Base-by-base conservation (phyloP, 2,329 filamentous ascomycete species). In the Verticillium dahliae region DNA sequence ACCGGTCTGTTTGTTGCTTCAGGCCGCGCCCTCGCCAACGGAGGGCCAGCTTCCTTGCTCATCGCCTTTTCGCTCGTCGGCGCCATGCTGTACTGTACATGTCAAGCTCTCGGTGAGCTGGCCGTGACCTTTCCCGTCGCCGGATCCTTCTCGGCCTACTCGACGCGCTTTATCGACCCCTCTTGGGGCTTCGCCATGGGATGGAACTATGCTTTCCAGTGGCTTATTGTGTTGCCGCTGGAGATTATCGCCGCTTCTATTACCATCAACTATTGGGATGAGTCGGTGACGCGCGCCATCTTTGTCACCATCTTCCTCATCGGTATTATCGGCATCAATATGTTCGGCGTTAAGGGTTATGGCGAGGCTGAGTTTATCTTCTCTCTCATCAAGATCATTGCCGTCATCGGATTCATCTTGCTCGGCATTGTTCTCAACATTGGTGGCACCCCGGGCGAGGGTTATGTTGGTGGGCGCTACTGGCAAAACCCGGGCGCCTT, bases 131-230 rank as follows among this genome's bases (percentile, higher is more conserved):
- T 94, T 68, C 94, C 94, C 3, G 90, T 97, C 31, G 90, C 93
- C 27, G 94, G 94, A 61, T 96, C 92, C 3, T 98, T 97, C 72
- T 91, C 92, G 1, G 88, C 92, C 7, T 97, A 93, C 77, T 95
- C 93, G 18, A 97, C 92, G 35, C 86, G 94, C 18, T 97, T 98
- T 70, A 76, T 98, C 18, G 92, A 97, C 70, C 94, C 93, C 1
- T 93, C 93, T 0, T 97, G 92, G 92, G 92, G 92, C 0, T 96
- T 96, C 71, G 91, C 92, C 56, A 96, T 97, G 90, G 92, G 92
- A 15, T 96, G 92, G 92, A 96, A 96, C 70, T 96, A 97, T 73
- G 91, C 90, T 4, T 74, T 97, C 67, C 90, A 96, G 75, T 97
- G 93, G 93, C 82, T 96, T 2, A 83, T 92, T 39, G 86, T 93